Evolutionary conservation across 1,139 yeast species (phyloP), one percentile per base, ranked within the genome.

Genomic region (Meyerozyma carpophila): DNA sequence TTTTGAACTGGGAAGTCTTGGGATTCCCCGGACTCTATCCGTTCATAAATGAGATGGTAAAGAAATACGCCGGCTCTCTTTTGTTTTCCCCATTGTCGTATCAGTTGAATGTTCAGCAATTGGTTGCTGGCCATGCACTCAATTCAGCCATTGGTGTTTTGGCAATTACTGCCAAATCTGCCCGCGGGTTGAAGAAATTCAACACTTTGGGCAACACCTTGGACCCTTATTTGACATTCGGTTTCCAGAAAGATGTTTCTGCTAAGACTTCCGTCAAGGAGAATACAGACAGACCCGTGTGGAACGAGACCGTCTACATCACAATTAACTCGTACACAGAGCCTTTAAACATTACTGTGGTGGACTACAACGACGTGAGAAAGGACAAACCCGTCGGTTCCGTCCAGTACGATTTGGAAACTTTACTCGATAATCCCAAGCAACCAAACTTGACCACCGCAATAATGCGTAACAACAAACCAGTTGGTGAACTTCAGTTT

Each of bases 71-170:
- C 43, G 98, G 97, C 11, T 93, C 98, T 20, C 79, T 93, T 71
- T 61, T 93, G 43, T 85, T 87, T 57, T 73, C 86, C 40, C 98
- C 98, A 25, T 82, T 93, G 54, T 88, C 96, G 3, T 87, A 89
- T 73, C 96, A 93, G 68, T 71, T 93, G 59, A 93, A 93, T 57
- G 77, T 93, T 41, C 96, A 94, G 60, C 97, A 90, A 66, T 72
- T 93, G 59, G 67, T 93, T 56, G 85, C 95, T 24, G 96, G 97
- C 57, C 80, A 88, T 46, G 84, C 87, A 37, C 67, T 81, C 46
- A 84, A 84, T 55, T 81, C 94, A 21, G 85, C 98, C 9, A 75
- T 89, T 54, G 98, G 98, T 66, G 88, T 93, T 25, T 68, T 91
- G 52, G 84, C 84, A 39, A 67, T 93, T 43, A 80, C 77, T 32